Percentiles rank a stretch among this genome's conserved stretches.
These are phyloP conservation scores for Pichia sp. DNA, from an alignment of 1,139 yeast species.

Conservation along the genomic window DNA sequence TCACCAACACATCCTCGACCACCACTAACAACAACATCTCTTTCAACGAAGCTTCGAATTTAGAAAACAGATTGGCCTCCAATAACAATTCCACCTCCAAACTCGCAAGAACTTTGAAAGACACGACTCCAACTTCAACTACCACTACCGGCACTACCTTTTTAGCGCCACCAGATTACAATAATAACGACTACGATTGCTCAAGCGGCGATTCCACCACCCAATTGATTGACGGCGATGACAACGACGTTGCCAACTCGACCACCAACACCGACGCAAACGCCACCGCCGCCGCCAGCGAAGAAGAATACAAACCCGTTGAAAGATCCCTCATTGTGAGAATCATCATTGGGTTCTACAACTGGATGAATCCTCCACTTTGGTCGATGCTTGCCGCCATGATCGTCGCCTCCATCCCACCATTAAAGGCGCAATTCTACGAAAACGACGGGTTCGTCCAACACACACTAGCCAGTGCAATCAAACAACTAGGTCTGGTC, in stretches of 20 bases:
- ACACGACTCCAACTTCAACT: too few species aligned
- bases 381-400: constrained; percentile 89
- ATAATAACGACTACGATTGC: constrained; percentile 17
- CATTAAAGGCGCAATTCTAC: constrained; percentile 64
- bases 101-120: neutral
- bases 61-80: neutral
- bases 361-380: constrained; percentile 86
- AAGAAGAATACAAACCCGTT: constrained; percentile 1
- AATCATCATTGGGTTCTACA: constrained; percentile 16
- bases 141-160: too few species aligned
- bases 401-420: constrained; percentile 77
- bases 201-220: constrained; percentile 9
- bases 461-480: constrained; percentile 74
- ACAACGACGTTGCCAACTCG: neutral
- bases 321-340: constrained; percentile 4
- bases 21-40: neutral
- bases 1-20: neutral
- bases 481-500: constrained; percentile 78
- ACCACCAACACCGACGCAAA: too few species aligned
- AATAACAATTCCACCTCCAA: neutral
- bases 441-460: constrained; percentile 64
- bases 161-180: neutral
- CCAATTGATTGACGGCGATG: neutral
- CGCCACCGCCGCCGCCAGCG: too few species aligned
- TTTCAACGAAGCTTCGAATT: constrained; percentile 3